phyloP scores from a whole-genome alignment of 306 rosid species.

The Pachyrhizus erosus region DNA sequence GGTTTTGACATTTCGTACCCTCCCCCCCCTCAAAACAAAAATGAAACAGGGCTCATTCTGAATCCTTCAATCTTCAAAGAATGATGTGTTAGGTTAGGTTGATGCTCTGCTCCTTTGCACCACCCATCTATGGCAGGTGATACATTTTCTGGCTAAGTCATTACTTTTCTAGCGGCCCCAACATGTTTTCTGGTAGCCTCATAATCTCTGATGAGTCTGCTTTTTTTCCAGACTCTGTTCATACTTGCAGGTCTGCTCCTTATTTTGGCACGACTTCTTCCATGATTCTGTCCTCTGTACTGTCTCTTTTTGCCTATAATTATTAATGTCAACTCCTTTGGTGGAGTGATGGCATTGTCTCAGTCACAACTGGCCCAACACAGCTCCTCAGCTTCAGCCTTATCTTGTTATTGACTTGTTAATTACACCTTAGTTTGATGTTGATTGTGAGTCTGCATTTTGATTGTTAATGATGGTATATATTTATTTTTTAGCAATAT shows the following conservation, averaged over 20 bases:
- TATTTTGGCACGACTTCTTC: slow-evolving; percentile 4
- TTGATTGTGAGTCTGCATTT: not conserved
- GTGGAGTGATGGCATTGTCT: not conserved
- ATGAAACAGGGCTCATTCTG: not conserved
- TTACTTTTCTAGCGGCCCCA: not conserved
- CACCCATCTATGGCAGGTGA: not conserved
- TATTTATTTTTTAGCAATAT: not conserved
- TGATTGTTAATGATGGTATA: not conserved
- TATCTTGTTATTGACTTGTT: not conserved
- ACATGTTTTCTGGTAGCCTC: not conserved
- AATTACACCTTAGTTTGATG: not conserved
- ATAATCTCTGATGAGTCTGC: not conserved
- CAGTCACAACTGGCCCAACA: not conserved
- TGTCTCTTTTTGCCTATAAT: not conserved
- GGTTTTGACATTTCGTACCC: slow-evolving; percentile 20
- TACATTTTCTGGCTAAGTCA: not conserved
- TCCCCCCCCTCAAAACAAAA: not conserved
- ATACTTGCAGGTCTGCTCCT: not conserved
- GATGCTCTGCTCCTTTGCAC: not conserved
- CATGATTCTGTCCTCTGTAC: not conserved
- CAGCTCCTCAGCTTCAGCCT: not conserved
- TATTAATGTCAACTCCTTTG: not conserved
- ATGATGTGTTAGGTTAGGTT: not conserved
- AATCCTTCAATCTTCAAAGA: slow-evolving; percentile 9
- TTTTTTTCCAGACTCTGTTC: not conserved